Percentiles rank a stretch among this genome's conserved stretches.
Evolutionary conservation across 441 rosid genomes (phyloP).

Genomic region (Euphorbia schlechtendalii): DNA sequence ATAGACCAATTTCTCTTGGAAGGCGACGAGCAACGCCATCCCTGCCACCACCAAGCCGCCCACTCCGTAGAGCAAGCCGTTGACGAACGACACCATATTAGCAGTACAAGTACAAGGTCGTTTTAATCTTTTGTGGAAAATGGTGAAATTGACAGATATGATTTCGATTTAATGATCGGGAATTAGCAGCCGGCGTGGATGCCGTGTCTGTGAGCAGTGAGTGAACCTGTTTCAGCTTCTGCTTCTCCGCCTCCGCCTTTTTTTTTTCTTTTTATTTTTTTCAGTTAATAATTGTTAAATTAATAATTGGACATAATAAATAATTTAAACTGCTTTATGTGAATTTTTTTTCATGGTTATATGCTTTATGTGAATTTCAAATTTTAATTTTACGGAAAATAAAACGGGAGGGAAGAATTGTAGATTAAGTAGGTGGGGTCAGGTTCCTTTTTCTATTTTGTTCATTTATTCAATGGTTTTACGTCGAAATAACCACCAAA

Average conservation of each 20-base stretch:
- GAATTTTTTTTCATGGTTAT: no score
- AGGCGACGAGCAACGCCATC: conserved; percentile 82
- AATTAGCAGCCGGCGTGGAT: neutral
- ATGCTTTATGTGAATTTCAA: no score
- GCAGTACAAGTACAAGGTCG: neutral
- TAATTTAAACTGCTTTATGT: neutral
- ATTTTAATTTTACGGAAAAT: neutral
- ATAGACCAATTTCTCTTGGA: conserved; percentile 91
- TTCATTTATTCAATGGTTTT: neutral
- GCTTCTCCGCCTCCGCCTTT: neutral
- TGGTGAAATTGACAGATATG: neutral
- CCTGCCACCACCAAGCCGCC: conserved; percentile 87
- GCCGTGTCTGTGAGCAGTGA: neutral
- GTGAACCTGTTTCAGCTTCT: neutral
- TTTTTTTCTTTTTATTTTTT: neutral
- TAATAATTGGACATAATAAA: no score
- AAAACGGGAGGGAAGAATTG: neutral
- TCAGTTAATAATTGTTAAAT: neutral
- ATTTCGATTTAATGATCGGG: neutral
- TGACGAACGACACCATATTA: conserved; percentile 69
- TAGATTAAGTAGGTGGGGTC: neutral
- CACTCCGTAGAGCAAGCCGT: conserved; percentile 69
- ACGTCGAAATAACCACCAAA: no score
- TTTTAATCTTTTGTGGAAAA: neutral
- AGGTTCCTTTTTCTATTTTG: neutral